Percentiles rank a stretch among this genome's conserved stretches.
Conservation (phyloP, 768 basidiomycete species). For the Lanmaoa rubissima region DNA sequence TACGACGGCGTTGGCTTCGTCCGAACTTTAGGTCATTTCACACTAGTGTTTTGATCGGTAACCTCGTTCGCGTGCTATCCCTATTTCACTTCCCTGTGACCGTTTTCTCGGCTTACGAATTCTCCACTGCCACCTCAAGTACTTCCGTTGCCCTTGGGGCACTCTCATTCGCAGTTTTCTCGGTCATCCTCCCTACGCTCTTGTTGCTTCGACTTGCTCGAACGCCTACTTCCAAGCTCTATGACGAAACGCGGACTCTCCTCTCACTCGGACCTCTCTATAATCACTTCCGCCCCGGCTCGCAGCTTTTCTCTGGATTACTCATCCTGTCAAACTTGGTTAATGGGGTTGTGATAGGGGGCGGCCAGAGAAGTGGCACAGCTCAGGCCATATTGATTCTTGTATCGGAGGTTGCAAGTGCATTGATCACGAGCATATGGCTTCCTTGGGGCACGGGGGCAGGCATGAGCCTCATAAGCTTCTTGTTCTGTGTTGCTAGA, state of each 20-base stretch:
- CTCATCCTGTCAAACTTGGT: constrained; percentile 81
- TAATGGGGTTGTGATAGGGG: constrained; percentile 84
- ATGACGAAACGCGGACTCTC: constrained; percentile 91
- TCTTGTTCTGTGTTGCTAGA: constrained; percentile 87
- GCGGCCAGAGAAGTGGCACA: constrained; percentile 85
- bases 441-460: constrained; percentile 96
- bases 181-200: constrained; percentile 70
- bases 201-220: constrained; percentile 75
- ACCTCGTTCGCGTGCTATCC: constrained; percentile 86
- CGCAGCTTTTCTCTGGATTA: constrained; percentile 82
- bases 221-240: constrained; percentile 85
- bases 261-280: constrained; percentile 90
- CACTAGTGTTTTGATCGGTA: constrained; percentile 79
- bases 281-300: constrained; percentile 90
- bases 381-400: constrained; percentile 90
- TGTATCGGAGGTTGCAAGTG: constrained; percentile 82
- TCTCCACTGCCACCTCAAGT: constrained; percentile 45
- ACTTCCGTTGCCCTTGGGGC: constrained; percentile 76
- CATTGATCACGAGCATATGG: constrained; percentile 90
- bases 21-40: constrained; percentile 76
- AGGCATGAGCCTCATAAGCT: constrained; percentile 94
- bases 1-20: constrained; percentile 38
- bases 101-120: constrained; percentile 77
- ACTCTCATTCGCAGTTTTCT: constrained; percentile 77
- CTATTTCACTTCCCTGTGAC: constrained; percentile 95